phyloP scores from a whole-genome alignment of 148 eudicot genomes.

The Oxyria digyna region DNA sequence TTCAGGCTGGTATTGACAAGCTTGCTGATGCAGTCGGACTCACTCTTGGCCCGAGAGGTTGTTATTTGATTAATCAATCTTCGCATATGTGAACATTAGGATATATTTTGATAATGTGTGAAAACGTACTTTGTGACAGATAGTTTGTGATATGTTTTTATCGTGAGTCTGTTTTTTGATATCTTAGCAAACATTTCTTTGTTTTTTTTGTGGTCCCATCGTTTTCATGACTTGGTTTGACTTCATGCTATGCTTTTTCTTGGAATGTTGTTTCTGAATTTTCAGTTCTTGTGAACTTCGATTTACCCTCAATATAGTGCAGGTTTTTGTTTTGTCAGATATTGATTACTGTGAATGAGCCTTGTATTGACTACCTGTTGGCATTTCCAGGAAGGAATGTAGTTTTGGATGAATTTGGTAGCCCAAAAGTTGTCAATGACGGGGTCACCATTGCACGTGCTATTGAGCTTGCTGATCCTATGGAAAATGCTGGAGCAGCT shows the following conservation, averaged over 20 bases:
- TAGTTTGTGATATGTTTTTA: no score
- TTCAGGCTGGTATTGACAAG: slow-evolving; percentile 91
- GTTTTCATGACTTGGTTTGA: no score
- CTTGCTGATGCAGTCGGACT: slow-evolving; percentile 86
- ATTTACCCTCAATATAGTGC: neutral
- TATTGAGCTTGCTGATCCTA: slow-evolving; percentile 85
- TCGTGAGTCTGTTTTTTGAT: no score
- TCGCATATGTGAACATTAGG: neutral
- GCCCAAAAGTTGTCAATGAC: slow-evolving; percentile 88
- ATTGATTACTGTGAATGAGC: neutral
- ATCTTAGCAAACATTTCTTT: no score
- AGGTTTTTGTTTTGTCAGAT: neutral
- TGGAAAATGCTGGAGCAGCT: slow-evolving; percentile 99
- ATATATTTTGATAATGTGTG: neutral
- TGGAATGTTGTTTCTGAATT: neutral
- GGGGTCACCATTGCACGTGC: slow-evolving; percentile 98
- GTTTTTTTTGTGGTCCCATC: no score
- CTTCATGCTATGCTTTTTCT: neutral
- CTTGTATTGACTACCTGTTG: neutral
- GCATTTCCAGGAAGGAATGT: slow-evolving; percentile 71
- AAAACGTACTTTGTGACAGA: neutral
- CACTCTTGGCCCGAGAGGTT: slow-evolving; percentile 97
- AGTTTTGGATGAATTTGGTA: slow-evolving; percentile 83
- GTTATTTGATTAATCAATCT: neutral
- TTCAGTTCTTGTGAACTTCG: neutral